Evolutionary conservation across 495 filamentous ascomycete species (phyloP).

Genomic region (Hypoxylon rickii): DNA sequence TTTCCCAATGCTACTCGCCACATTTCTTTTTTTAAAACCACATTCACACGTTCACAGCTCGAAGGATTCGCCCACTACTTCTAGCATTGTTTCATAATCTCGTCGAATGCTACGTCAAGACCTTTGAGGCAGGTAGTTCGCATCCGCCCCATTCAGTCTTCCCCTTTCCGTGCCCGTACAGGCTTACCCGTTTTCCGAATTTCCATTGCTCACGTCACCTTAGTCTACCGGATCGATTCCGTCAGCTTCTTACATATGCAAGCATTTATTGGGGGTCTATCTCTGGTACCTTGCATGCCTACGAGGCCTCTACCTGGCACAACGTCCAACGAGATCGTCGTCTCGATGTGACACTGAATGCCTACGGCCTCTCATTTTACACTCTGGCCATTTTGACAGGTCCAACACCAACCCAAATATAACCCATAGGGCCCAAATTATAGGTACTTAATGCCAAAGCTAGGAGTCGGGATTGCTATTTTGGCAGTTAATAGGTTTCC

Average conservation of each 20-base stretch:
- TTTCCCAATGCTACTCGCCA: neutral
- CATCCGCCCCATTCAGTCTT: slow-evolving; percentile 8
- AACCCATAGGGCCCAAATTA: no score
- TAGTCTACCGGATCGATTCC: neutral
- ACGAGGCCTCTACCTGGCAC: slow-evolving; percentile 1
- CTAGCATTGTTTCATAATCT: slow-evolving; percentile 29
- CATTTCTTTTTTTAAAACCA: neutral
- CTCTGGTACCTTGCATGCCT: slow-evolving; percentile 27
- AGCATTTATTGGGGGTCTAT: slow-evolving; percentile 7
- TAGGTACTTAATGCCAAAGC: no score
- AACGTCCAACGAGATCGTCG: neutral
- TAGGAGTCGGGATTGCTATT: no score
- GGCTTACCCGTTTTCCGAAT: neutral
- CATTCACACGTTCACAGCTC: slow-evolving; percentile 7
- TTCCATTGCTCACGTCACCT: slow-evolving; percentile 29
- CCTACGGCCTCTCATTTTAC: neutral
- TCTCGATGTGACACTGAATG: neutral
- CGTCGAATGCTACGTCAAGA: slow-evolving; percentile 18
- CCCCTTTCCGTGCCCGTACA: neutral
- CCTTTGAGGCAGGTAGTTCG: slow-evolving; percentile 5
- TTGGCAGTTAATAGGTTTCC: no score
- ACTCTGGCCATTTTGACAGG: no score
- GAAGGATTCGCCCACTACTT: slow-evolving; percentile 31
- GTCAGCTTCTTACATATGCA: slow-evolving; percentile 8
- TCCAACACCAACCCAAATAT: no score